Evolutionary conservation across 2,329 filamentous ascomycete genomes (phyloP), one percentile per base, ranked within the genome.

Genomic region (Diplodia seriata): DNA sequence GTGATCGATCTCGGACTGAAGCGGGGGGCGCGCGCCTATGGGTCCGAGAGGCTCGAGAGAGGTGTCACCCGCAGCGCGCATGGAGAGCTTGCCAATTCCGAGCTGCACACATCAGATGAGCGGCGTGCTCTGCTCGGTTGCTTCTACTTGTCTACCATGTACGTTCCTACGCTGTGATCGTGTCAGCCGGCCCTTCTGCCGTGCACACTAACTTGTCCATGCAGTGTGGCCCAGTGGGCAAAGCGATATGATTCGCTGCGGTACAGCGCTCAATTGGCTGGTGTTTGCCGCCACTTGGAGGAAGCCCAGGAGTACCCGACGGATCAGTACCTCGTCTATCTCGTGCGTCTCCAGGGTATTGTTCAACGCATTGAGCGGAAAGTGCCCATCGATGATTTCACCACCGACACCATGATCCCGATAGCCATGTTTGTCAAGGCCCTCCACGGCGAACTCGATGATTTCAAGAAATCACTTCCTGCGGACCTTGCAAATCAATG

Each of bases 91-190:
- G 73, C 77, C 2, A 74, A 74, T 15, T 70, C 74, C 1, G 69
- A 81, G 0, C 55, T 81, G 14, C 73, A 72, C 15, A 75, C 75
- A 2, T 67, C 75, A 0, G 75, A 78, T 0, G 81, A 83, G 40
- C 79, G 80, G 70, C 77, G 82, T 0, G 76, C 81, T 0, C 72
- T 80, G 2, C 69, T 84, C 0, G 82, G 81, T 0, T 76, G 77
- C 61, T 84, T 79, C 50, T 81, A 81, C 29, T 61, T 80, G 2
- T 74, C 76, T 6, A 78, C 76, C 0, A 56, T 80, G 78, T 78
- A 71, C 47, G 76, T 29, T 40, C 14, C 38, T 11, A 8, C 31
- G 14, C 50, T 15, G 33, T 15, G 18, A 43, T 14, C 20, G 6
- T 43, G 15, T 8, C n/a, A 12, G 54, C 18, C 3, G n/a, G 31